Conservation (phyloP, 306 rosid genomes). For the Alnus glutinosa region DNA sequence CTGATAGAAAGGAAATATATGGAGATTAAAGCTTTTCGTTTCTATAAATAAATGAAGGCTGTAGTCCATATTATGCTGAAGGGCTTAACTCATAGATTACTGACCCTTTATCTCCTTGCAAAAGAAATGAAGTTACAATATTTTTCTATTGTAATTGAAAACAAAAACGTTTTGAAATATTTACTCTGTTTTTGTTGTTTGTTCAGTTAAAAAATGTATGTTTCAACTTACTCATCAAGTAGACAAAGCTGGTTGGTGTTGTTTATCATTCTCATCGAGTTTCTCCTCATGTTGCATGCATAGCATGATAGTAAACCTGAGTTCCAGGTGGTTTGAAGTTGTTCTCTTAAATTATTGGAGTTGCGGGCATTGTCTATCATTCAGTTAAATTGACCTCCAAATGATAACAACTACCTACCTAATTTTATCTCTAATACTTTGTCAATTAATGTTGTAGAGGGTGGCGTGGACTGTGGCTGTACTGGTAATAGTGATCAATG, state of each 20-base stretch:
- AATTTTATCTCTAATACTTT: constrained; percentile 14
- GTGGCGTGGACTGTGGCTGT: constrained; percentile 85
- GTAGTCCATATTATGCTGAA: background rate
- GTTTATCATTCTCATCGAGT: background rate
- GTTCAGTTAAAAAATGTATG: constrained; percentile 20
- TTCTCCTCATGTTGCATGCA: background rate
- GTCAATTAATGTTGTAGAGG: constrained; percentile 47
- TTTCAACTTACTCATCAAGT: constrained; percentile 5
- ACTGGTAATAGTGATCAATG: constrained; percentile 75
- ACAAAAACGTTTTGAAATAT: constrained; percentile 6
- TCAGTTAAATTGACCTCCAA: background rate
- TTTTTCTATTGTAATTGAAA: background rate
- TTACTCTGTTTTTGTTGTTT: constrained; percentile 10
- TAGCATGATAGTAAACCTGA: constrained; percentile 18
- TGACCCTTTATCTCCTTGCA: background rate
- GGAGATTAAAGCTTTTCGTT: background rate
- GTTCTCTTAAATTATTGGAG: background rate
- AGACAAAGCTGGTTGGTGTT: constrained; percentile 11
- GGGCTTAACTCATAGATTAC: background rate
- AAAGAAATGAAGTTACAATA: background rate
- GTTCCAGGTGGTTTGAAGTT: constrained; percentile 4
- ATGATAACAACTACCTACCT: background rate
- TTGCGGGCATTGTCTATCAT: background rate
- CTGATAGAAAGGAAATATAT: background rate
- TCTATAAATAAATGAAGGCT: background rate